Conservation (phyloP, 192 early-diverging fungal genomes). For the Linnemannia elongata region DNA sequence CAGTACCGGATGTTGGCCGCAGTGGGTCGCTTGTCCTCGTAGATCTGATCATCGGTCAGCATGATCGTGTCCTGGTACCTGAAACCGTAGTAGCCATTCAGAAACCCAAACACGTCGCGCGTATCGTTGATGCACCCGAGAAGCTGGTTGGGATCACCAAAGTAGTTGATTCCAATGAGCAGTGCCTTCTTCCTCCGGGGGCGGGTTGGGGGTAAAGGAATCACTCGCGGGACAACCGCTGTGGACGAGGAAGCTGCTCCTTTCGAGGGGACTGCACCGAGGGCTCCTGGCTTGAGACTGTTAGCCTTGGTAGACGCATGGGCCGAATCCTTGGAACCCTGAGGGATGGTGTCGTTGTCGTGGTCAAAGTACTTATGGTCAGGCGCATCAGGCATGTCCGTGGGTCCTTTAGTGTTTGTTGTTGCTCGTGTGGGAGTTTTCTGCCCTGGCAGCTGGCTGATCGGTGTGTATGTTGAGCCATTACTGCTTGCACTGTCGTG, state of each 20-base stretch:
- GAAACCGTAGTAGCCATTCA: slow-evolving; percentile 71
- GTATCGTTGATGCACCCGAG: slow-evolving; percentile 53
- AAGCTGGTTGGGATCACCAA: slow-evolving; percentile 60
- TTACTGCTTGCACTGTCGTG: not conserved
- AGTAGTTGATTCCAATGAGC: slow-evolving; percentile 74
- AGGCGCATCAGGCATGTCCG: slow-evolving; percentile 14
- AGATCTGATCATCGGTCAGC: slow-evolving; percentile 79
- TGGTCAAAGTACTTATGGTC: slow-evolving; percentile 21
- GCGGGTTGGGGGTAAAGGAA: slow-evolving; percentile 14
- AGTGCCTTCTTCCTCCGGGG: slow-evolving; percentile 62
- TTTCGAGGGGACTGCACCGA: not conserved
- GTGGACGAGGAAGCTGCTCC: not conserved
- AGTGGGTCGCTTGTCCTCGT: slow-evolving; percentile 61
- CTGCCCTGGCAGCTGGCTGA: slow-evolving; percentile 30
- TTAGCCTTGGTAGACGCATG: not conserved
- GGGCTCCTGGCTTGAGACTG: not conserved
- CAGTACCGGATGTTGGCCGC: slow-evolving; percentile 69
- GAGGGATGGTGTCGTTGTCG: not conserved
- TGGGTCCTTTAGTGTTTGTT: not conserved
- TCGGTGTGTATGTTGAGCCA: slow-evolving; percentile 15
- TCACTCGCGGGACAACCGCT: slow-evolving; percentile 13
- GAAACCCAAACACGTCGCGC: slow-evolving; percentile 68
- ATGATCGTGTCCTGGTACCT: slow-evolving; percentile 67
- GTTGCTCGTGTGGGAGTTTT: slow-evolving; percentile 38
- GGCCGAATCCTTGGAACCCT: not conserved